Evolutionary conservation across 768 basidiomycete species (phyloP).

Genomic region (Pulveroboletus ravenelii): DNA sequence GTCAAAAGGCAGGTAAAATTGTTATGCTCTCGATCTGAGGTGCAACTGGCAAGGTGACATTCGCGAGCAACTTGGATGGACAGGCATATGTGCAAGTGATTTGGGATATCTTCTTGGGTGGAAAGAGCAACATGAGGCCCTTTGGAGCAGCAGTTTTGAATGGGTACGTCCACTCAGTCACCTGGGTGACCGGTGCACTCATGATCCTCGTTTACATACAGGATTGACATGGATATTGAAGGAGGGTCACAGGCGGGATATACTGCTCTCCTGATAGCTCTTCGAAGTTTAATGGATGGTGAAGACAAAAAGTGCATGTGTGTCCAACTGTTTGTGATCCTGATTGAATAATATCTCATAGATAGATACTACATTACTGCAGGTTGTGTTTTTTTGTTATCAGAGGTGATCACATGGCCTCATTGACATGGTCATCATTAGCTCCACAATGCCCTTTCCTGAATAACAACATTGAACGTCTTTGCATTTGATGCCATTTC

Average conservation of each 20-base stretch:
- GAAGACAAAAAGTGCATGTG: constrained; percentile 24
- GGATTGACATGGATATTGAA: constrained; percentile 47
- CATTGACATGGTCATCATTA: not conserved
- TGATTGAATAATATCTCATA: not conserved
- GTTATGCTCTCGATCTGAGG: constrained; percentile 57
- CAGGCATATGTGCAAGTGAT: constrained; percentile 58
- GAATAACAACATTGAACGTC: constrained; percentile 38
- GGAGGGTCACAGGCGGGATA: constrained; percentile 34
- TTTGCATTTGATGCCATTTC: constrained; percentile 48
- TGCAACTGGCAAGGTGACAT: constrained; percentile 57
- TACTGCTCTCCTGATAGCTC: constrained; percentile 26
- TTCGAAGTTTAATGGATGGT: constrained; percentile 26
- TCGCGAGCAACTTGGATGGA: constrained; percentile 55
- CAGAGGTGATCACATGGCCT: not conserved
- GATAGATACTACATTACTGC: constrained; percentile 44
- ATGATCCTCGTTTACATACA: constrained; percentile 5
- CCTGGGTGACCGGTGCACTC: constrained; percentile 4
- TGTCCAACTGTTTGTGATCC: not conserved
- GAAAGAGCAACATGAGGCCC: constrained; percentile 55
- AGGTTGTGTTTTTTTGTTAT: constrained; percentile 18
- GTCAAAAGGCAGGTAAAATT: constrained; percentile 61
- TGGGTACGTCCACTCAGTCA: constrained; percentile 41
- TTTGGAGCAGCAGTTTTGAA: constrained; percentile 71
- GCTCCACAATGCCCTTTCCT: constrained; percentile 47
- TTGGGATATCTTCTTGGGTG: constrained; percentile 67